Base-by-base conservation (phyloP, 2,329 filamentous ascomycete species). In the Beauveria varroae region DNA sequence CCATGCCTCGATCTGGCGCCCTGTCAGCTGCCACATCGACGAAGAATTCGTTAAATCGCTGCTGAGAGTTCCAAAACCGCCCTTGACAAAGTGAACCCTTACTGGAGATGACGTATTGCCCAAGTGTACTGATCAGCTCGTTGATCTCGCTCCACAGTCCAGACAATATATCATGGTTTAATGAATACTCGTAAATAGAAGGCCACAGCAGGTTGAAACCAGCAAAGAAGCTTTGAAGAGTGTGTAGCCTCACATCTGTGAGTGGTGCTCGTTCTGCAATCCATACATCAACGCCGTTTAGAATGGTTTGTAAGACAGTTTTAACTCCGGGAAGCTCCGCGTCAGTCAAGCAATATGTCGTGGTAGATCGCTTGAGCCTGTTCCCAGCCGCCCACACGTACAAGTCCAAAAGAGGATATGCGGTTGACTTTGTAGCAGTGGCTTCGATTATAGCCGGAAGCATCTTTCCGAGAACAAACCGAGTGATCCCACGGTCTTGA, bases 401-500 rank as follows among this genome's bases (percentile, higher is more conserved):
- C 20, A 82, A 74, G 49, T 83, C 76, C 7, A 85, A 65, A 52
- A 86, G 67, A 16, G 79, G 72, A 70, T 78, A 84, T 0, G 75
- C 75, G 14, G 74, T 69, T 3, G 67, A 67, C 12, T 68, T 70
- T 8, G 67, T 64, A 12, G 72, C 66, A 0, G 73, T 72, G 1
- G 78, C 75, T 50, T 68, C 72, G 14, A 84, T 68, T 5, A 81
- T 74, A n/a, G 81, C 78, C 0, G 83, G 82, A 3, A 86, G 65
- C 80, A 86, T 84, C 54, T 75, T 79, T 30, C 73, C 70, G 30
- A 85, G 59, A 61, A 81, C 70, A 64, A 85, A 86, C 0, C 69
- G 68, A 50, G 78, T 67, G 26, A 86, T 75, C 2, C 68, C 69
- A 8, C 62, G 57, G 46, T 80, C 74, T n/a, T 68, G 71, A 3